Evolutionary conservation across 2,329 filamentous ascomycete species (phyloP).

Genomic region (Botrytis sinoallii): DNA sequence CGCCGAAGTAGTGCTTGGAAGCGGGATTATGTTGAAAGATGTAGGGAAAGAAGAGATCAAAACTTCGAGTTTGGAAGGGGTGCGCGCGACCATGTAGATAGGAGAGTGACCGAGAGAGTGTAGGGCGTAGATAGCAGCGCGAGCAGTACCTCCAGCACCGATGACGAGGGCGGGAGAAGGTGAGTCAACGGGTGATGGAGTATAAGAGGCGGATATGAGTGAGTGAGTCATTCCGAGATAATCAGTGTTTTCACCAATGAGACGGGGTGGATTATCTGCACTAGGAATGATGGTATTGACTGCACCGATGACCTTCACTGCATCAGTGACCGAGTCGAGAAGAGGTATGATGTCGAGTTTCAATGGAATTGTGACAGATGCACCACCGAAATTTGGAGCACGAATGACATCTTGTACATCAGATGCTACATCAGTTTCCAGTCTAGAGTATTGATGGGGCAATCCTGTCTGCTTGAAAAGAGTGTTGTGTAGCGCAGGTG

Average conservation of each 20-base stretch:
- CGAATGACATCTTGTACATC: conserved; percentile 65
- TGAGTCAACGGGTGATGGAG: conserved; percentile 31
- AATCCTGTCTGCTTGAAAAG: conserved; percentile 75
- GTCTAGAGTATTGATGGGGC: conserved; percentile 74
- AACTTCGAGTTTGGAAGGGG: conserved; percentile 61
- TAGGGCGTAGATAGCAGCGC: conserved; percentile 86
- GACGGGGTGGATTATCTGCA: conserved; percentile 40
- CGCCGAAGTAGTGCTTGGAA: conserved; percentile 52
- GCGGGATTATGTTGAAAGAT: conserved; percentile 66
- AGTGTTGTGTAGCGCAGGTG: conserved; percentile 84
- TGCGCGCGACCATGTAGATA: conserved; percentile 83
- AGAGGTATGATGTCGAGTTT: conserved; percentile 84
- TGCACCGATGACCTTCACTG: conserved; percentile 81
- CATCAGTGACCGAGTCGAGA: conserved; percentile 74
- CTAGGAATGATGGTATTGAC: conserved; percentile 87
- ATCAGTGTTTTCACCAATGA: conserved; percentile 91
- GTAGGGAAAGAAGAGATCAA: conserved; percentile 71
- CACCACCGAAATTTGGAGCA: conserved; percentile 77
- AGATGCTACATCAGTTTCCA: conserved; percentile 67
- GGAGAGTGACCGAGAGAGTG: conserved; percentile 79
- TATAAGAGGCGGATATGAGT: conserved; percentile 44
- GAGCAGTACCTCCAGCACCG: conserved; percentile 86
- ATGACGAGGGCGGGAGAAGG: conserved; percentile 70
- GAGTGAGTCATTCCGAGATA: conserved; percentile 88
- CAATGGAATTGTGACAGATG: conserved; percentile 91